Base-by-base conservation (phyloP, 306 rosid genomes). In the Vicia faba region DNA sequence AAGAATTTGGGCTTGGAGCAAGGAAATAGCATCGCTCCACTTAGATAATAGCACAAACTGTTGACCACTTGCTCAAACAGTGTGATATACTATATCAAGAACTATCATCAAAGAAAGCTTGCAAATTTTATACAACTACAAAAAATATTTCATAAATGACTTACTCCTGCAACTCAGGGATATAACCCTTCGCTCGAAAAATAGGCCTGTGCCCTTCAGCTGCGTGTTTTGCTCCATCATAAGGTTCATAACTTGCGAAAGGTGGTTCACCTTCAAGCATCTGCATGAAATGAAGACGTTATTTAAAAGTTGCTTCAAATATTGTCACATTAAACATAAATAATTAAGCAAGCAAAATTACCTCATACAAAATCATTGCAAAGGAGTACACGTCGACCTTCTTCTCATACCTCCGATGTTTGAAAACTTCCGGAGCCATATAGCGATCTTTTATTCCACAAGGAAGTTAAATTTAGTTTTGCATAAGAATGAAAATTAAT, bases 401-500 rank as follows among this genome's bases (percentile, higher is more conserved):
- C 83, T 89, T 92, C 67, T 92, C 98, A 76, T 92, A 92, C 79
- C 70, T 84, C 72, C 96, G 81, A 78, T 92, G 98, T 82, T 79
- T 92, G 76, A 92, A 92, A 78, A 92, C 98, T 86, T 92, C 98
- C 23, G 98, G 97, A 78, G 97, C 97, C 97, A 91, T 91, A 75
- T 91, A 91, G 46, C 97, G 97, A 78, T 91, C 97, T 91, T 61
- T 49, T 72, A 71, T 65, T 68, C 73, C 60, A 73, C 68, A 82
- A 41, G 63, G 33, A 70, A 68, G 74, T 44, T 65, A 46, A 41
- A 28, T 58, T 29, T 41, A 72, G 13, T 10, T 73, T 28, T 56
- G 31, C 44, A 65, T 11, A 43, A 15, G 69, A 33, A 69, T 68
- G 23, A 64, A 44, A 16, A 51, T 5, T 46, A 18, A 26, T 55